phyloP scores from a whole-genome alignment of 1,139 yeast species.

The Starmera stellimalicola region DNA sequence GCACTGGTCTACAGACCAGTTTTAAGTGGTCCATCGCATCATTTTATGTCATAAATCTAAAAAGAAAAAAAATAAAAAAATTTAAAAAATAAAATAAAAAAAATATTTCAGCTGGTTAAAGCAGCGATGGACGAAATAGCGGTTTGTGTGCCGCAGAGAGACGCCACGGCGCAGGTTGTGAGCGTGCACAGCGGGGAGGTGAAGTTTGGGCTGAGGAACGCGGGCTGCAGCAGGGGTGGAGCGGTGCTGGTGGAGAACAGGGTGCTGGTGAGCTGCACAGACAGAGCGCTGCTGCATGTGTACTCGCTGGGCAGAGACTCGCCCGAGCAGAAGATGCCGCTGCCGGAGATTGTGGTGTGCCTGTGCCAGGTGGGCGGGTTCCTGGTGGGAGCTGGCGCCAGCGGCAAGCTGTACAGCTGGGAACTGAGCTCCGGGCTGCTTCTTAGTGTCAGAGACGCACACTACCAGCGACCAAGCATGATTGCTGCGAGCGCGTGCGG shows the following conservation, averaged over 20 bases:
- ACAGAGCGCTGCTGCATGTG: conserved; percentile 66
- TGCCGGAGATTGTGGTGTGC: conserved; percentile 71
- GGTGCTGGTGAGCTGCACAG: conserved; percentile 51
- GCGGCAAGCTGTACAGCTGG: conserved; percentile 82
- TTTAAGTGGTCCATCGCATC: too few relatives aligned
- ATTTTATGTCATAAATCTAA: too few relatives aligned
- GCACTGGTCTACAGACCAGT: too few relatives aligned
- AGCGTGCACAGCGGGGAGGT: conserved; percentile 41
- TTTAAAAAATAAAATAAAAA: too few relatives aligned
- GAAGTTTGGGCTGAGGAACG: conserved; percentile 45
- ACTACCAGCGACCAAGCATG: conserved; percentile 66
- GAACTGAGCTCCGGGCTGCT: conserved; percentile 73
- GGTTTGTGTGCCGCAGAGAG: too few relatives aligned
- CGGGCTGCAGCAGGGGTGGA: conserved; percentile 33
- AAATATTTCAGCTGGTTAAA: too few relatives aligned
- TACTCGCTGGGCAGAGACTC: conserved; percentile 75
- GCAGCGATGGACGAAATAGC: too few relatives aligned
- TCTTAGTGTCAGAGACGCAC: conserved; percentile 67
- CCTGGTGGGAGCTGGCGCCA: conserved; percentile 57
- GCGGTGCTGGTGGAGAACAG: conserved; percentile 34
- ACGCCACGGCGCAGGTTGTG: conserved; percentile 37
- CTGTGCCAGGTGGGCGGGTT: conserved; percentile 58
- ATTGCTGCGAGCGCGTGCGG: conserved; percentile 59
- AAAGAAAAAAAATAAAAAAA: too few relatives aligned
- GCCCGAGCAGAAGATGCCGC: conserved; percentile 72